Conservation (phyloP, 2,329 filamentous ascomycete species). For the Chaetomium sp. region DNA sequence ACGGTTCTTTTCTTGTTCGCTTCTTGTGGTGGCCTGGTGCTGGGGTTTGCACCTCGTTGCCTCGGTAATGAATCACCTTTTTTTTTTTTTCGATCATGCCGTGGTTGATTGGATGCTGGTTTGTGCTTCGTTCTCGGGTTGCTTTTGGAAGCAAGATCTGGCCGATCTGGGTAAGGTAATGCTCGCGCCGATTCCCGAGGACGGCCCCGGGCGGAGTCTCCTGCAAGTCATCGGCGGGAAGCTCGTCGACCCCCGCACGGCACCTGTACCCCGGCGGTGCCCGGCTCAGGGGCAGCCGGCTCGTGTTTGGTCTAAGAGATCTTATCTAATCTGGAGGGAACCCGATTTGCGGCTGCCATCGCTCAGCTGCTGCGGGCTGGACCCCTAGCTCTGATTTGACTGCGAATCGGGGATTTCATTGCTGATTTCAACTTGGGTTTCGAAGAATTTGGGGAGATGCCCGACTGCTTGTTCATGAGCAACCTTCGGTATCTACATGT, state of each 20-base stretch:
- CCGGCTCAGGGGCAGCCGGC: conserved; percentile 15
- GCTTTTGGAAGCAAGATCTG: background rate
- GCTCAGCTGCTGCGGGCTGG: background rate
- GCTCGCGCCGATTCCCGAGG: background rate
- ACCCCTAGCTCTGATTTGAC: background rate
- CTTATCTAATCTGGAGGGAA: conserved; percentile 30
- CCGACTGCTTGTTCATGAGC: background rate
- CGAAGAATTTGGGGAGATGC: background rate
- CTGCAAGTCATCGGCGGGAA: conserved; percentile 6
- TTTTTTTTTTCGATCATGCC: background rate
- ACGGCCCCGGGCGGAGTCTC: conserved; percentile 11
- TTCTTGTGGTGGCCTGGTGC: conserved; percentile 18
- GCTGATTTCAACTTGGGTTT: background rate
- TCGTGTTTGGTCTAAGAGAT: conserved; percentile 20
- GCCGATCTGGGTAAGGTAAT: background rate
- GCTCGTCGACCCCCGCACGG: conserved; percentile 9
- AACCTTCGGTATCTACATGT: background rate
- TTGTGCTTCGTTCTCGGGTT: background rate
- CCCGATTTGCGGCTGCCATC: conserved; percentile 27
- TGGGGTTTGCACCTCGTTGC: conserved; percentile 4
- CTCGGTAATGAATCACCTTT: background rate
- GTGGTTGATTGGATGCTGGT: background rate
- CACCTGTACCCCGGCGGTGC: conserved; percentile 14
- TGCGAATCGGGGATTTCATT: background rate
- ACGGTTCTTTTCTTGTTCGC: conserved; percentile 1